phyloP scores from a whole-genome alignment of 257 asterid species.

The Thymus quinquecostatus region DNA sequence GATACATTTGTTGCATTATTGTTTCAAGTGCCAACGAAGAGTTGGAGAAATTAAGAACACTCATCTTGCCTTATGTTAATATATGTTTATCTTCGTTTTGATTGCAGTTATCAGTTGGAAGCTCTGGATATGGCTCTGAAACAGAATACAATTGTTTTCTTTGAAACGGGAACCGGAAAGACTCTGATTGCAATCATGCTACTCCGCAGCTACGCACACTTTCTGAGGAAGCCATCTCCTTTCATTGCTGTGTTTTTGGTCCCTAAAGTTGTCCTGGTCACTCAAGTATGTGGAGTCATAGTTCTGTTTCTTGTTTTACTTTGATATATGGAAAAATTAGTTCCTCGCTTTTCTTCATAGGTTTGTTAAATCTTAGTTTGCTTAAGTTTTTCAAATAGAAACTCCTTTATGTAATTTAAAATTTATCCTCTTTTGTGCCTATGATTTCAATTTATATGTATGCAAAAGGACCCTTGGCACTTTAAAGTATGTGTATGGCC shows the following conservation, averaged over 20 bases:
- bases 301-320: conserved; percentile 8
- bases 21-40: neutral
- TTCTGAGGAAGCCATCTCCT: conserved; percentile 63
- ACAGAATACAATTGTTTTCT: conserved; percentile 71
- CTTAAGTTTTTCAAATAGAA: neutral
- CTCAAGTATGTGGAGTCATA: conserved; percentile 51
- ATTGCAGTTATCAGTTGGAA: conserved; percentile 76
- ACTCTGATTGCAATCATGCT: conserved; percentile 86
- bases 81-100: conserved; percentile 16
- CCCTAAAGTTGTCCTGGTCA: conserved; percentile 75
- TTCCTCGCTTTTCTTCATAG: neutral
- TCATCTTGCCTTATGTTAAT: neutral
- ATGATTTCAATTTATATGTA: too few species aligned
- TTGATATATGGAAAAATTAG: neutral
- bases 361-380: neutral
- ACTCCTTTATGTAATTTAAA: neutral
- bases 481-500: too few species aligned
- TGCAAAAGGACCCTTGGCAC: too few species aligned
- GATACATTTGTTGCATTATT: neutral
- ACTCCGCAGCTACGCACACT: conserved; percentile 61
- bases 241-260: conserved; percentile 77
- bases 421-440: too few species aligned
- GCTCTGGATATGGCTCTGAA: conserved; percentile 69
- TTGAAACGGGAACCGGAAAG: conserved; percentile 89
- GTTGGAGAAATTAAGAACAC: neutral